Base-by-base conservation (phyloP, 2,329 filamentous ascomycete species). In the Dactylellina drechsleri region DNA sequence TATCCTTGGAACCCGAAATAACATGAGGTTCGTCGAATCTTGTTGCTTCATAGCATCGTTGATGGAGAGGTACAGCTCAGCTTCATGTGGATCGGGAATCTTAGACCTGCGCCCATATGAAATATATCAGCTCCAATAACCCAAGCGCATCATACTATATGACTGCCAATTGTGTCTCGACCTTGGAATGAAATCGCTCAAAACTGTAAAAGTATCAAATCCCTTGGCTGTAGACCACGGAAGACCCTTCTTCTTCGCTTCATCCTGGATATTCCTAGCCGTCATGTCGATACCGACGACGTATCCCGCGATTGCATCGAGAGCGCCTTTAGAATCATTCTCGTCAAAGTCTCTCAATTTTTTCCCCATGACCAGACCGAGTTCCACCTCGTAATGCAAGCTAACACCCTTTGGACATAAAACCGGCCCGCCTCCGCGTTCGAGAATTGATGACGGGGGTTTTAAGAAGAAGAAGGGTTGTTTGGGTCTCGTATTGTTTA, bases 391-490 rank as follows among this genome's bases (percentile, higher is more conserved):
- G 84, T 93, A 97, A 84, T 97, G 94, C 80, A 97, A 85, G 79
- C 89, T 90, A 47, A 96, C 90, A 77, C 94, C 94, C 79, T 86
- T 87, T 50, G 95, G 95, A 52, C 91, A 88, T 78, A 97, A 86
- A 56, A 97, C 89, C 2, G 93, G 90, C 0, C 93, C 93, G 67
- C 89, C 87, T 28, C 88, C 87, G 0, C 92, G 92, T 20, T 91
- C 86, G 2, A 98, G 87, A 79, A 99, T 92, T 2, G 93, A 92
- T 47, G 91, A 92, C 0, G 93, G 84, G 1, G 95, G 95, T 86
- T 99, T 99, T 79, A 98, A 88, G 87, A 99, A 99, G 89, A 97
- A 99, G 85, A 99, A 98, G 26, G 95, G 95, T 83, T 97, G 93
- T 82, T 95, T 96, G 59, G 95, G 95, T 78, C 89, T 89, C 75